phyloP scores from a whole-genome alignment of 2,329 filamentous ascomycete species.

The Elsinoe necatrix region DNA sequence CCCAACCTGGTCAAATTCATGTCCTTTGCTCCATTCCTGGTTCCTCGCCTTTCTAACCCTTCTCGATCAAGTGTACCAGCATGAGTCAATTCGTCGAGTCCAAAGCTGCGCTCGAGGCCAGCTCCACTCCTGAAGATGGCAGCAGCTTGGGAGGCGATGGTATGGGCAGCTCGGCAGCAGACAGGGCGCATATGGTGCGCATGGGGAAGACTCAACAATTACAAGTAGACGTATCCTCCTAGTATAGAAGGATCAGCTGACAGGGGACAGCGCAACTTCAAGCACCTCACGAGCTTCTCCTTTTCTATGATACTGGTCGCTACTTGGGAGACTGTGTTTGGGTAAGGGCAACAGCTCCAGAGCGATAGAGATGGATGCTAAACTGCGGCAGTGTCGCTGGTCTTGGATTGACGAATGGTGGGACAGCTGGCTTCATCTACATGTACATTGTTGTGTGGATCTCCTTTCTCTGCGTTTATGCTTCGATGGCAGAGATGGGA shows the following conservation, averaged over 20 bases:
- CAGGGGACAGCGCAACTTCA: conserved; percentile 17
- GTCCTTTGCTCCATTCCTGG: background rate
- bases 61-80: background rate
- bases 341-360: conserved; percentile 8
- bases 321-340: conserved; percentile 21
- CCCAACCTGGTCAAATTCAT: background rate
- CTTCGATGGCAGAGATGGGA: conserved; percentile 33
- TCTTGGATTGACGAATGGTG: conserved; percentile 19
- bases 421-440: conserved; percentile 20
- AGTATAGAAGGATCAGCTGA: background rate
- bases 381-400: background rate
- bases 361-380: background rate
- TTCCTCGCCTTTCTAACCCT: background rate
- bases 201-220: conserved; percentile 15
- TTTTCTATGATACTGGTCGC: conserved; percentile 20
- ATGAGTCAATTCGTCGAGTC: background rate
- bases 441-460: conserved; percentile 33
- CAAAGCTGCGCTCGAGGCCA: background rate
- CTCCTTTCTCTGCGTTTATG: conserved; percentile 17
- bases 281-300: conserved; percentile 19
- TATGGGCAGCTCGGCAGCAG: background rate
- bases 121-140: background rate
- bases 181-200: background rate
- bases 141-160: background rate
- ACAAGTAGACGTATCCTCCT: background rate